Conservation (phyloP, 1,139 yeast species). For the Sugiyamaella castrensis region DNA sequence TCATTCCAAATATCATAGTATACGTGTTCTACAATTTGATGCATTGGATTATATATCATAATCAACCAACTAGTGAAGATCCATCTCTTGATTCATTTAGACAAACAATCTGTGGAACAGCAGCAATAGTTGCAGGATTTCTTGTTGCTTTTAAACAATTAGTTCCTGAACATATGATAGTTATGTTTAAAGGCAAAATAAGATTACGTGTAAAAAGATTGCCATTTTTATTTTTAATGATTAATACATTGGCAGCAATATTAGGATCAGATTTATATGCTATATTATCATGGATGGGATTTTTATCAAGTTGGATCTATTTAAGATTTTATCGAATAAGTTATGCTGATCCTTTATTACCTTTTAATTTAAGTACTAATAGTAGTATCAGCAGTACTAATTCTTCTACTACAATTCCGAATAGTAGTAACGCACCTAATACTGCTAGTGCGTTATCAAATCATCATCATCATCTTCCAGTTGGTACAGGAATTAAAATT, state of each 20-base stretch:
- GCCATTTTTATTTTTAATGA: slow-evolving; percentile 58
- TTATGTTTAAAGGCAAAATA: slow-evolving; percentile 58
- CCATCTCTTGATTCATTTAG: slow-evolving; percentile 7
- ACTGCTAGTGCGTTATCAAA: background rate
- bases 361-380: slow-evolving; percentile 21
- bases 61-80: slow-evolving; percentile 7
- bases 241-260: slow-evolving; percentile 27
- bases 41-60: slow-evolving; percentile 10
- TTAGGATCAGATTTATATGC: slow-evolving; percentile 30
- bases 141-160: slow-evolving; percentile 84
- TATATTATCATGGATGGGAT: slow-evolving; percentile 64
- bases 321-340: slow-evolving; percentile 67
- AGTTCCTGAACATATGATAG: slow-evolving; percentile 81
- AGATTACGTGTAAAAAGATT: slow-evolving; percentile 66
- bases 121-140: slow-evolving; percentile 68
- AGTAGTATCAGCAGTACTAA: slow-evolving; percentile 10
- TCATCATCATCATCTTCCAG: no score
- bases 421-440: background rate
- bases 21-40: slow-evolving; percentile 18
- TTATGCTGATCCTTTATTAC: slow-evolving; percentile 37
- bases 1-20: slow-evolving; percentile 50
- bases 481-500: slow-evolving; percentile 37
- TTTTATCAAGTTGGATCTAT: slow-evolving; percentile 68
- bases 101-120: slow-evolving; percentile 60
- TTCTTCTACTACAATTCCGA: background rate